phyloP scores from a whole-genome alignment of 192 early-diverging fungal genomes.

The Spizellomyces punctatus region DNA sequence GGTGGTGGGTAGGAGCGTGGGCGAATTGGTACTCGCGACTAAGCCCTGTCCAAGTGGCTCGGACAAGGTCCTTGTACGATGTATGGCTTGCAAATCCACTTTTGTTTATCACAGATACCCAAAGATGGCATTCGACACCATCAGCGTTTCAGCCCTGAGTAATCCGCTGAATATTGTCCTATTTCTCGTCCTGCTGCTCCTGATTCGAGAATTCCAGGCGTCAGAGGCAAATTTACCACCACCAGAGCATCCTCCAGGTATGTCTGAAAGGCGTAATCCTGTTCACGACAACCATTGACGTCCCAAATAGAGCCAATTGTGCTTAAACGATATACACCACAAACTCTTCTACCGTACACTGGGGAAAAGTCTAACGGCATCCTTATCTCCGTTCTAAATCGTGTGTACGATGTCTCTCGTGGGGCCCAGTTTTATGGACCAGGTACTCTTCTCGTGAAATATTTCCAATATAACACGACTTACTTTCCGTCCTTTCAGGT shows the following conservation, averaged over 20 bases:
- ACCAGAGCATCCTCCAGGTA: background rate
- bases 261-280: background rate
- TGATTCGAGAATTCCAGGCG: background rate
- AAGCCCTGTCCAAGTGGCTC: too few relatives aligned
- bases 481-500: constrained; percentile 42
- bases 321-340: constrained; percentile 76
- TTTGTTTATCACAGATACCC: background rate
- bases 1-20: too few relatives aligned
- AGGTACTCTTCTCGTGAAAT: constrained; percentile 44
- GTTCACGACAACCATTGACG: background rate
- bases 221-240: background rate
- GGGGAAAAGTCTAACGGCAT: constrained; percentile 62
- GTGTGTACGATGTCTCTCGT: constrained; percentile 86
- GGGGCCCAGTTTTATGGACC: constrained; percentile 91
- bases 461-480: background rate
- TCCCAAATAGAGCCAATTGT: constrained; percentile 18
- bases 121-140: background rate
- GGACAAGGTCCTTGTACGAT: too few relatives aligned
- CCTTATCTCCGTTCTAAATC: constrained; percentile 80
- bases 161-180: background rate
- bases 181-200: background rate
- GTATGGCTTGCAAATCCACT: too few relatives aligned
- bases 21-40: too few relatives aligned
- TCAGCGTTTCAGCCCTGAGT: background rate
- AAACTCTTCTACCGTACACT: constrained; percentile 72